Evolutionary conservation across 2,329 filamentous ascomycete species (phyloP).

Genomic region (Fusarium siculi): DNA sequence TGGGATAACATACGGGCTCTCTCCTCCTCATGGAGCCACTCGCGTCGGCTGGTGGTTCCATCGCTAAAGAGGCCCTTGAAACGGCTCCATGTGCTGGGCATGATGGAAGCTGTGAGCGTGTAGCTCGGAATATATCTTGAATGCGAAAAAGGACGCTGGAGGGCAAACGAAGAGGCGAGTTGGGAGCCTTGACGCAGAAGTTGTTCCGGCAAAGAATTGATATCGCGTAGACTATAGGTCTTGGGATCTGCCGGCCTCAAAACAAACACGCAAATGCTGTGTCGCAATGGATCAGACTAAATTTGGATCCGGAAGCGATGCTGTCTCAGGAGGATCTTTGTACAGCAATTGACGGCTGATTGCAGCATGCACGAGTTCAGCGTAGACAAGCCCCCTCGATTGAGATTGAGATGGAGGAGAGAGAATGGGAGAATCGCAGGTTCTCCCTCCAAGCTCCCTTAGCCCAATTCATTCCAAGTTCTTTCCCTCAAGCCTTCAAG

Average conservation of each 20-base stretch:
- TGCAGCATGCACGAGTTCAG: slow-evolving; percentile 26
- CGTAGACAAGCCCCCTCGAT: background rate
- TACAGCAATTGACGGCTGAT: slow-evolving; percentile 34
- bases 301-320: slow-evolving; percentile 22
- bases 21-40: slow-evolving; percentile 57
- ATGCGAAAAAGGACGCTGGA: background rate
- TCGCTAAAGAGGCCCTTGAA: slow-evolving; percentile 47
- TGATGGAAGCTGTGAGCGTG: slow-evolving; percentile 23
- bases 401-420: background rate
- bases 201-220: background rate
- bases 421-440: background rate
- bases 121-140: background rate
- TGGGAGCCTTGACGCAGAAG: background rate
- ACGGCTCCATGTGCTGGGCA: slow-evolving; percentile 44
- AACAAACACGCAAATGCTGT: slow-evolving; percentile 16
- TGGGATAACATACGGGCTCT: slow-evolving; percentile 54
- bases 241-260: slow-evolving; percentile 12
- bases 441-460: background rate
- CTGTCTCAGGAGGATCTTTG: slow-evolving; percentile 29
- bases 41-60: slow-evolving; percentile 43
- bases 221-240: background rate
- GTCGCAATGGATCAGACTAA: slow-evolving; percentile 27
- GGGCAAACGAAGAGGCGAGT: background rate
- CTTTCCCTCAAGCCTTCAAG: slow-evolving; percentile 24
- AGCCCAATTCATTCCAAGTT: slow-evolving; percentile 19